These are phyloP conservation scores for Brassica nigra DNA, from an alignment of 345 rosid species.

Conservation along the genomic window DNA sequence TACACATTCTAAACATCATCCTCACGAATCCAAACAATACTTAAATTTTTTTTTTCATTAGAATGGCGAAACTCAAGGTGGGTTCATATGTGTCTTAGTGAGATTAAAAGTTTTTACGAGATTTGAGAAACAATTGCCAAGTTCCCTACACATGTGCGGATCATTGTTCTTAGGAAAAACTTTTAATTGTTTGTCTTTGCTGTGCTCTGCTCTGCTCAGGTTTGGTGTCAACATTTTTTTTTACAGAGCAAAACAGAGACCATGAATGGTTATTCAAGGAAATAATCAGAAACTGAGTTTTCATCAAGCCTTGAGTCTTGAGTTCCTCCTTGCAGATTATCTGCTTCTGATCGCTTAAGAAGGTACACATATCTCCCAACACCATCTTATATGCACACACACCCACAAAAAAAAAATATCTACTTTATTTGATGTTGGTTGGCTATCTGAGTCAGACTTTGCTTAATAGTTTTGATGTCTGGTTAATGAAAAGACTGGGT, in stretches of 20 bases:
- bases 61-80: no score
- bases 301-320: constrained; percentile 64
- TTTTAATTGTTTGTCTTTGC: not conserved
- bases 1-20: no score
- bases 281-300: constrained; percentile 60
- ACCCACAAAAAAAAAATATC: not conserved
- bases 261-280: constrained; percentile 60
- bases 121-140: not conserved
- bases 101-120: not conserved
- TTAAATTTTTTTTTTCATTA: no score
- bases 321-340: constrained; percentile 65
- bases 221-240: not conserved
- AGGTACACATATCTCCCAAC: constrained; percentile 52
- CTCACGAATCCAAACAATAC: no score
- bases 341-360: constrained; percentile 82
- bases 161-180: not conserved
- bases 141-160: constrained; percentile 2
- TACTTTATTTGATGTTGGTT: constrained; percentile 22
- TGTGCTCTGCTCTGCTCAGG: not conserved
- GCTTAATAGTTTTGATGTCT: constrained; percentile 20
- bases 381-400: not conserved
- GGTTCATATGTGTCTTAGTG: not conserved
- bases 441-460: not conserved
- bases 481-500: constrained; percentile 50
- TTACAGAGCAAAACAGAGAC: constrained; percentile 65